Percentiles rank a stretch among this genome's conserved stretches.
Conservation (phyloP, 2,329 filamentous ascomycete genomes). For the Phialophora tarda region DNA sequence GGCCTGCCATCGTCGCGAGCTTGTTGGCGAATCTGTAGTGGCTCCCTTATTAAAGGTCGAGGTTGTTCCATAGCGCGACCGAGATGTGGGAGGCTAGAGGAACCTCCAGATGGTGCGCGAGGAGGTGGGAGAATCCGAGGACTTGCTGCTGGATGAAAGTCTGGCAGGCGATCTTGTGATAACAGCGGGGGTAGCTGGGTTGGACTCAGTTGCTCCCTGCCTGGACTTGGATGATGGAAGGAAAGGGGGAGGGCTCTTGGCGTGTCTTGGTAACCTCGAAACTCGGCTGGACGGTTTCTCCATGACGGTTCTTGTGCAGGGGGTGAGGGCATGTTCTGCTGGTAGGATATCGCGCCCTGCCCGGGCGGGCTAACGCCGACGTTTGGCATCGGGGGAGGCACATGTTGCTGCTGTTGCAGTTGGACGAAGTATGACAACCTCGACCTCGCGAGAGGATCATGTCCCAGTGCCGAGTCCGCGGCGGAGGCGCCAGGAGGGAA, state of each 20-base stretch:
- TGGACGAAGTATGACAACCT: conserved; percentile 27
- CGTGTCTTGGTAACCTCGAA: conserved; percentile 26
- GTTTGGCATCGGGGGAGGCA: conserved; percentile 4
- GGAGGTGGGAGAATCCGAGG: conserved; percentile 30
- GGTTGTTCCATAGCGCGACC: conserved; percentile 24
- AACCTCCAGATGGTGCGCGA: conserved; percentile 21
- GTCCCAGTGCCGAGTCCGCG: conserved; percentile 19
- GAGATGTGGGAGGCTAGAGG: conserved; percentile 12
- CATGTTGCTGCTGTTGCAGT: conserved; percentile 21
- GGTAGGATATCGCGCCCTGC: conserved; percentile 11
- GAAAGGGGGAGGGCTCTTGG: conserved; percentile 24
- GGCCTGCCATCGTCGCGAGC: conserved; percentile 22
- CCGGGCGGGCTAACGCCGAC: conserved; percentile 8
- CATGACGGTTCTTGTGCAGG: conserved; percentile 29
- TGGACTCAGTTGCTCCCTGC: conserved; percentile 22
- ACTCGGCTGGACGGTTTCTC: conserved; percentile 29
- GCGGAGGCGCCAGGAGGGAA: conserved; percentile 16
- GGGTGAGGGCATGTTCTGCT: conserved; percentile 24
- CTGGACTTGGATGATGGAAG: conserved; percentile 12
- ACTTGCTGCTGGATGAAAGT: conserved; percentile 20
- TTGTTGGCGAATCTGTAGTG: conserved; percentile 23
- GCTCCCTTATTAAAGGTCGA: conserved; percentile 20
- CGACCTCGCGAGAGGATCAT: conserved; percentile 26
- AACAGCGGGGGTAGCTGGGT: conserved; percentile 27
- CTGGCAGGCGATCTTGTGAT: conserved; percentile 26